These are phyloP conservation scores for Anisodus acutangulus DNA, from an alignment of 257 asterid genomes.

Conservation along the genomic window DNA sequence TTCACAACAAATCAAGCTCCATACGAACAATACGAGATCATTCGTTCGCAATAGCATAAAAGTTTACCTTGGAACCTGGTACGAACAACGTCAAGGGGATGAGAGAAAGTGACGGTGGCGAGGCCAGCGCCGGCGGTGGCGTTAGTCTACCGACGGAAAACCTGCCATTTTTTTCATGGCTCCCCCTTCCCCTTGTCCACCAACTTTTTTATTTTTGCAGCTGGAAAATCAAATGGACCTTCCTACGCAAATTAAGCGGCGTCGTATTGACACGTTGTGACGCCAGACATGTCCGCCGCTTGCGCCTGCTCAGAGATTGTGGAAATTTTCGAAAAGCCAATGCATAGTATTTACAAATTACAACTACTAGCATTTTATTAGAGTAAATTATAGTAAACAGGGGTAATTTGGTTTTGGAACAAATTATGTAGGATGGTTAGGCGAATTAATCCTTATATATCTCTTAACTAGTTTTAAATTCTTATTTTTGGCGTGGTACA, in stretches of 20 bases:
- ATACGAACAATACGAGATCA: not conserved
- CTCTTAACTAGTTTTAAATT: too few relatives aligned
- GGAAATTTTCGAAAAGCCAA: not conserved
- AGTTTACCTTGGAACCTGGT: conserved; percentile 87
- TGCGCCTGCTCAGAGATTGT: not conserved
- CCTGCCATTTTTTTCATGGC: conserved; percentile 38
- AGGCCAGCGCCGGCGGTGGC: conserved; percentile 95
- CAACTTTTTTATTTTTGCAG: not conserved
- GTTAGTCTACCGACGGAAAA: conserved; percentile 63
- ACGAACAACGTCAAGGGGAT: conserved; percentile 95
- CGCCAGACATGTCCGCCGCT: not conserved
- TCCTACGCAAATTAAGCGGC: not conserved
- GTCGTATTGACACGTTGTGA: not conserved
- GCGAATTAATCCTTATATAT: too few relatives aligned
- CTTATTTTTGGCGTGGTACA: too few relatives aligned
- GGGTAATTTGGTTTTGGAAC: too few relatives aligned
- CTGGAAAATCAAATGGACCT: not conserved
- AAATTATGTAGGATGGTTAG: too few relatives aligned
- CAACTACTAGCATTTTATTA: too few relatives aligned
- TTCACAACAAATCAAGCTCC: not conserved
- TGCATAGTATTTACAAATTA: too few relatives aligned
- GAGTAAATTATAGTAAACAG: too few relatives aligned
- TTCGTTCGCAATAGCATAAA: not conserved
- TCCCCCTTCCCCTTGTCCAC: too few relatives aligned
- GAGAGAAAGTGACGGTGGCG: conserved; percentile 80